phyloP scores from a whole-genome alignment of 1,284 basidiomycete genomes.

The Somion occarium region DNA sequence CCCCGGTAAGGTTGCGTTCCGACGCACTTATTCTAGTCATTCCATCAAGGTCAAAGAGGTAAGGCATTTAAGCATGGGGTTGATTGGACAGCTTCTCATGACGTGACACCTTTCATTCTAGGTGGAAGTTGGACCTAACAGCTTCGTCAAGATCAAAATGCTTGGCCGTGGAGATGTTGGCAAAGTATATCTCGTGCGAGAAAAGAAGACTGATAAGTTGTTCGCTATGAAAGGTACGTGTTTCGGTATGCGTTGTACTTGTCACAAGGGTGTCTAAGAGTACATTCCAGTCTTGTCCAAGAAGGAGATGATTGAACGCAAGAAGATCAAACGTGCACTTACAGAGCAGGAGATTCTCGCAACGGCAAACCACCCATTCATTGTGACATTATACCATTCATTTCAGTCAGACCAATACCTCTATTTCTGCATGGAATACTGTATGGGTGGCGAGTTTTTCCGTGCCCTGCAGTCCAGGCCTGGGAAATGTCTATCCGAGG shows the following conservation, averaged over 20 bases:
- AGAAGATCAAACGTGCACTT: conserved; percentile 95
- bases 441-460: conserved; percentile 99
- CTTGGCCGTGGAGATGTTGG: conserved; percentile 95
- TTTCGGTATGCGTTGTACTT: conserved; percentile 2
- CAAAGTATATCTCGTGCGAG: conserved; percentile 91
- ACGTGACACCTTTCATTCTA: conserved; percentile 27
- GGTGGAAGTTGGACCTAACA: conserved; percentile 88
- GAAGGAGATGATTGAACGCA: conserved; percentile 97
- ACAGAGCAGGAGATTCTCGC: conserved; percentile 97
- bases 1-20: conserved; percentile 71
- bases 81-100: conserved; percentile 2
- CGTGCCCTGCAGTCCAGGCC: conserved; percentile 92
- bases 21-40: conserved; percentile 94
- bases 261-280: not conserved
- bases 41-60: conserved; percentile 93
- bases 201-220: conserved; percentile 91
- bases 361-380: conserved; percentile 96
- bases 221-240: conserved; percentile 93
- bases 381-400: conserved; percentile 95
- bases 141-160: conserved; percentile 93
- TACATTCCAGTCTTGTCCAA: conserved; percentile 77
- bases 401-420: conserved; percentile 97
- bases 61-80: conserved; percentile 27
- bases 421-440: conserved; percentile 99
- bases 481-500: conserved; percentile 93